These are phyloP conservation scores for Nemania sp. DNA, from an alignment of 2,329 filamentous ascomycete genomes.

Conservation along the genomic window DNA sequence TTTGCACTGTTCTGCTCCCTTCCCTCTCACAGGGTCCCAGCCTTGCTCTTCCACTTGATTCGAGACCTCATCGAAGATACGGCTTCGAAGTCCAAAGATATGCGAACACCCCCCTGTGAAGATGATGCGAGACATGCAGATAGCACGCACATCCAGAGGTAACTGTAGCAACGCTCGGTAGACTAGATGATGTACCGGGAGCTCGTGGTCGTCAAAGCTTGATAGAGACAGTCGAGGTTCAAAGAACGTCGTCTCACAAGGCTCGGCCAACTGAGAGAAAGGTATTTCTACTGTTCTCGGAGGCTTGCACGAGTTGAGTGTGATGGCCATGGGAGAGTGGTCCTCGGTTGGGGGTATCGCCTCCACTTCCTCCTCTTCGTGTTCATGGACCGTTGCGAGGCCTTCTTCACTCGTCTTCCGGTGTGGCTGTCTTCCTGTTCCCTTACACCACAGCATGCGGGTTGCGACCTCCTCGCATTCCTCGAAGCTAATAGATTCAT, in stretches of 20 bases:
- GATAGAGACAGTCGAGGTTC: conserved; percentile 61
- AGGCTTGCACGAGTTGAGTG: conserved; percentile 60
- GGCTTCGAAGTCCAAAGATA: conserved; percentile 81
- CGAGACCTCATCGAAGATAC: conserved; percentile 81
- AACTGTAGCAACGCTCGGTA: conserved; percentile 81
- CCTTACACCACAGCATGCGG: conserved; percentile 82
- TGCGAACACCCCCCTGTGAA: conserved; percentile 85
- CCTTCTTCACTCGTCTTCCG: conserved; percentile 51
- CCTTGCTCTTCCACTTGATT: conserved; percentile 74
- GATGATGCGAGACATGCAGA: conserved; percentile 89
- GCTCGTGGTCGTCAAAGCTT: conserved; percentile 87
- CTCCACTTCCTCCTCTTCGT: conserved; percentile 65
- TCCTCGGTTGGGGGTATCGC: conserved; percentile 49
- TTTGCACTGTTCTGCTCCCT: conserved; percentile 69
- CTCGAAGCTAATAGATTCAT: conserved; percentile 71
- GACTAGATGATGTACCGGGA: conserved; percentile 79
- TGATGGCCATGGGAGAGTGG: conserved; percentile 57
- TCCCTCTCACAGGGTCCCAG: conserved; percentile 82
- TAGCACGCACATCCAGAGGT: conserved; percentile 82
- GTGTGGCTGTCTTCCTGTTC: conserved; percentile 49
- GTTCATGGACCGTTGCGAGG: conserved; percentile 67
- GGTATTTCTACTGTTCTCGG: conserved; percentile 72
- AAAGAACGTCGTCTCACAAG: conserved; percentile 82
- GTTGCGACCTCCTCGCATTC: conserved; percentile 84
- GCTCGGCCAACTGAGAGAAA: conserved; percentile 77